Percentiles rank a stretch among this genome's conserved stretches.
Evolutionary conservation across 805 yeast genomes (phyloP).

Genomic region (Candida vartiovaarae): DNA sequence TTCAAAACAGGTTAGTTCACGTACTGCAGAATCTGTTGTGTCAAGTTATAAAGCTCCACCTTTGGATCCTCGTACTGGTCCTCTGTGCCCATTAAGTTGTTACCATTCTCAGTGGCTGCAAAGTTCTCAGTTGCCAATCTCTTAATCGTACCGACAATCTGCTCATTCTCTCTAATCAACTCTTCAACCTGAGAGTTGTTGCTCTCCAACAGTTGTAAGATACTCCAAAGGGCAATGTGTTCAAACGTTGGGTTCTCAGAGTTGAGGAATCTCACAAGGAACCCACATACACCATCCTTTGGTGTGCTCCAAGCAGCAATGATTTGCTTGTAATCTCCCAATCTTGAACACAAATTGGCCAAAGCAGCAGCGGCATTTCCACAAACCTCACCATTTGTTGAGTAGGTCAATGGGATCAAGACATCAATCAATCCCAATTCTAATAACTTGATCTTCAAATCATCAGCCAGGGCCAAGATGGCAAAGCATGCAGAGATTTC

Average conservation of each 20-base stretch:
- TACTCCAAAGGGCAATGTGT: constrained; percentile 97
- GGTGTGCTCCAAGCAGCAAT: constrained; percentile 74
- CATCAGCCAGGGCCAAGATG: constrained; percentile 92
- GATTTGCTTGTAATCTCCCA: constrained; percentile 74
- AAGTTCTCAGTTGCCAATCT: constrained; percentile 33
- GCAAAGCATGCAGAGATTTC: constrained; percentile 98
- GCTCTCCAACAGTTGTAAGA: constrained; percentile 85
- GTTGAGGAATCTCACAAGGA: constrained; percentile 70
- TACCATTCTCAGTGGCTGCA: constrained; percentile 24
- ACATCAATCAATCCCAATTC: constrained; percentile 82
- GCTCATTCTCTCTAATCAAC: constrained; percentile 47
- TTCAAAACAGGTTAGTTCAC: neutral
- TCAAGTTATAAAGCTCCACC: constrained; percentile 55
- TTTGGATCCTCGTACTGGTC: constrained; percentile 55
- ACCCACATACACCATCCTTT: constrained; percentile 79
- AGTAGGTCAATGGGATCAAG: constrained; percentile 82
- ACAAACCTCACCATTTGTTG: constrained; percentile 88
- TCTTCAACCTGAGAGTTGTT: constrained; percentile 57
- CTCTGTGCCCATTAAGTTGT: constrained; percentile 21
- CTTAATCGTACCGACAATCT: constrained; percentile 48
- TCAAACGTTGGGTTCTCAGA: constrained; percentile 91
- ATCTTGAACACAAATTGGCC: constrained; percentile 91
- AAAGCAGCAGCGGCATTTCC: constrained; percentile 98
- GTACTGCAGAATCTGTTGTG: constrained; percentile 58
- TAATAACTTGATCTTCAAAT: constrained; percentile 76